Percentiles rank a stretch among this genome's conserved stretches.
Conservation (phyloP, 441 rosid species). For the Euphorbia schlechtendalii region DNA sequence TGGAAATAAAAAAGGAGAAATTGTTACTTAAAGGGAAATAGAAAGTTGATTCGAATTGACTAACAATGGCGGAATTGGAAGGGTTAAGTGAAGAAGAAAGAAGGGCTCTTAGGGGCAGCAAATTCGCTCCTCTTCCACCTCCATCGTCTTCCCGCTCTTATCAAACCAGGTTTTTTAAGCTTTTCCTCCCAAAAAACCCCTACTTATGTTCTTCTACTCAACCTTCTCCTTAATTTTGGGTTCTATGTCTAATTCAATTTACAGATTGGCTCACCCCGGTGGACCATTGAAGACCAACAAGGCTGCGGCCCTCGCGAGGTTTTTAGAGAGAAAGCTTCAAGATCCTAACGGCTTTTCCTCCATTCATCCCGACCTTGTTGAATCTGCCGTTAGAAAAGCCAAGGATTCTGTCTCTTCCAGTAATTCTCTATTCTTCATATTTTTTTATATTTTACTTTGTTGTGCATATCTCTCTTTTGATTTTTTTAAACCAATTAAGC, state of each 20-base stretch:
- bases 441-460: not conserved
- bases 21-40: not conserved
- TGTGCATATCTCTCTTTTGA: not conserved
- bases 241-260: not conserved
- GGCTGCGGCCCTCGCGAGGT: constrained; percentile 85
- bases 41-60: constrained; percentile 13
- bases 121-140: constrained; percentile 77
- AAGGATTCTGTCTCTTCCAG: constrained; percentile 38
- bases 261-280: constrained; percentile 86
- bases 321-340: constrained; percentile 75
- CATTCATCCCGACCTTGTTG: constrained; percentile 60
- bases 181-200: too few species aligned
- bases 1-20: too few species aligned
- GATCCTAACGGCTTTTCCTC: constrained; percentile 71
- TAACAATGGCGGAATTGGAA: constrained; percentile 24
- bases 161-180: constrained; percentile 30
- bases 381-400: constrained; percentile 79
- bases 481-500: not conserved
- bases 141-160: constrained; percentile 29
- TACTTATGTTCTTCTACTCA: not conserved
- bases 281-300: constrained; percentile 87
- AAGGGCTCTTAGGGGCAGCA: constrained; percentile 82
- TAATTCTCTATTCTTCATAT: not conserved
- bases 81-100: constrained; percentile 75
- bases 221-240: not conserved